Evolutionary conservation across 768 basidiomycete species (phyloP).

Genomic region (Glaciozyma martinii): DNA sequence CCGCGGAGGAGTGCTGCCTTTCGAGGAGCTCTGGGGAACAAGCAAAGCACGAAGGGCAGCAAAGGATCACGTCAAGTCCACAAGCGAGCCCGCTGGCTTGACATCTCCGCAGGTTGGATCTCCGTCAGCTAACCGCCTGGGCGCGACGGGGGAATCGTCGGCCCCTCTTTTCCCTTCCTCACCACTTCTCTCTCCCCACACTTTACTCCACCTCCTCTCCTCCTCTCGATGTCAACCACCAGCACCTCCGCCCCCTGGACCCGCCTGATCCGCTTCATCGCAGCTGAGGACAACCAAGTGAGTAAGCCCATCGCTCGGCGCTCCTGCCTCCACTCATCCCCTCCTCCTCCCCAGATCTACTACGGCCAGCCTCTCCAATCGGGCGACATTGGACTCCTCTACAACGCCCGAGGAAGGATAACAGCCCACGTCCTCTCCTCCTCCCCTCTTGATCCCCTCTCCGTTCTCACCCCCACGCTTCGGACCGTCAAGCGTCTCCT

Average conservation of each 20-base stretch:
- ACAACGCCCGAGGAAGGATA: neutral
- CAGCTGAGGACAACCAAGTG: constrained; percentile 23
- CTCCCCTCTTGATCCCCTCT: neutral
- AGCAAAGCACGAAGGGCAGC: too few relatives aligned
- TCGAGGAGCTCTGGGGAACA: too few relatives aligned
- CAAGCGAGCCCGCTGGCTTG: too few relatives aligned
- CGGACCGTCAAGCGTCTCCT: constrained; percentile 20
- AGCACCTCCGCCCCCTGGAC: neutral
- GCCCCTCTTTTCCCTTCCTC: too few relatives aligned
- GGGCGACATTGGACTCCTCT: constrained; percentile 16
- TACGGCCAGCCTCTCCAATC: constrained; percentile 13
- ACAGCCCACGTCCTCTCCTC: constrained; percentile 12
- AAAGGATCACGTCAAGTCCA: too few relatives aligned
- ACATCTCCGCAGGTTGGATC: too few relatives aligned
- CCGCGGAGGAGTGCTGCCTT: too few relatives aligned
- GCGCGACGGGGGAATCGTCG: too few relatives aligned
- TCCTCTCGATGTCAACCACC: neutral
- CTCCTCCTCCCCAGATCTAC: constrained; percentile 2
- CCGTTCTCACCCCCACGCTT: neutral
- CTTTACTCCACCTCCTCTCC: neutral
- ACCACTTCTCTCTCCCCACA: too few relatives aligned
- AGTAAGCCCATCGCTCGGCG: neutral
- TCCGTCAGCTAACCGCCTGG: too few relatives aligned
- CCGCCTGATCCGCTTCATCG: constrained; percentile 22
- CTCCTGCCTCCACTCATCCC: neutral